These are phyloP conservation scores for Ganoderma lingzhi DNA, from an alignment of 1,284 basidiomycete genomes.

Conservation along the genomic window DNA sequence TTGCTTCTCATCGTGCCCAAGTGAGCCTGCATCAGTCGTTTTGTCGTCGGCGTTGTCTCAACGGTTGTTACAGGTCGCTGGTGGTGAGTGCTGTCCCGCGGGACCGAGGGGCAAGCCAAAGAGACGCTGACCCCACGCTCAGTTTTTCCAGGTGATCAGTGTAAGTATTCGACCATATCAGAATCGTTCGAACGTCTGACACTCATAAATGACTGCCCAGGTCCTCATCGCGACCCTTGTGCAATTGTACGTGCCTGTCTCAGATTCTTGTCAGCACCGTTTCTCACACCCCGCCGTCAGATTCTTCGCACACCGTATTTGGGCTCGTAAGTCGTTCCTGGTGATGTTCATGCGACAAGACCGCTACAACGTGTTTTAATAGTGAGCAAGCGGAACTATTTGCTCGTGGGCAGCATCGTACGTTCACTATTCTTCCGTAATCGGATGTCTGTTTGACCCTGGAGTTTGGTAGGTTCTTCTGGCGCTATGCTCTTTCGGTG, in stretches of 20 bases:
- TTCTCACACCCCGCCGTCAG: neutral
- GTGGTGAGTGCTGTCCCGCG: neutral
- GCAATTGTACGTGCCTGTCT: neutral
- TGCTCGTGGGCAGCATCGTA: conserved; percentile 2
- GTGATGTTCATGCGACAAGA: neutral
- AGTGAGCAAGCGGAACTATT: neutral
- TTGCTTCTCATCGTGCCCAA: neutral
- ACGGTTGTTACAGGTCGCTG: neutral
- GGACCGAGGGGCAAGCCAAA: neutral
- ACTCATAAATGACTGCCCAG: neutral
- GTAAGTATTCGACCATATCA: neutral
- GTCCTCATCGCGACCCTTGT: neutral
- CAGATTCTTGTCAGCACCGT: neutral
- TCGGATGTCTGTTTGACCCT: neutral
- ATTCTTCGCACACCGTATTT: conserved; percentile 1
- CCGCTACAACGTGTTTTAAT: neutral
- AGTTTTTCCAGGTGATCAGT: conserved; percentile 3
- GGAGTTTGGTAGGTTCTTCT: neutral
- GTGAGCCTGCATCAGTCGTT: neutral
- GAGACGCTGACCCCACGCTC: neutral
- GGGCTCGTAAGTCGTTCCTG: neutral
- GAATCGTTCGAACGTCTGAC: neutral
- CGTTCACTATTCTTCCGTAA: neutral
- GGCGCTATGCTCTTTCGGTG: neutral
- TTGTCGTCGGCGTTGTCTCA: neutral